These are phyloP conservation scores for fission yeast (Schizosaccharomyces pombe) DNA, from an alignment of 805 yeast species.

Conservation along the genomic window DNA sequence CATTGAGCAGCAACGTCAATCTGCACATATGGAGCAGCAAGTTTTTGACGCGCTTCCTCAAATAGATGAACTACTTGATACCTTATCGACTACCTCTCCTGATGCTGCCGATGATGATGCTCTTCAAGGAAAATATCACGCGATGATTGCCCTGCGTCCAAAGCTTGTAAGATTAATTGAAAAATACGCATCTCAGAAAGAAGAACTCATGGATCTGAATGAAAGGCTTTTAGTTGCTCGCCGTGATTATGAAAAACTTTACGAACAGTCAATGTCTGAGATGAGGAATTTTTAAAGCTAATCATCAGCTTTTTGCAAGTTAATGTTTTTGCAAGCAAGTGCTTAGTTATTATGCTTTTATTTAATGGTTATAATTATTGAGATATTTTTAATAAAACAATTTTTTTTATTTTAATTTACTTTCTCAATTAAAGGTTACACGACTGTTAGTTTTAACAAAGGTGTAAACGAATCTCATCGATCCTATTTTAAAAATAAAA, in stretches of 20 bases:
- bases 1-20: slow-evolving; percentile 31
- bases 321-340: background rate
- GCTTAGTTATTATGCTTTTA: background rate
- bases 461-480: no score
- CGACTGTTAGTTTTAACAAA: no score
- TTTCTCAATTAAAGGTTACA: no score
- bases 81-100: slow-evolving; percentile 22
- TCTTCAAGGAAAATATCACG: slow-evolving; percentile 47
- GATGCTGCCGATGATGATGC: slow-evolving; percentile 33
- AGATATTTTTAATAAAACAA: no score
- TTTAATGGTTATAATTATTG: no score
- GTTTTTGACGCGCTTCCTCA: slow-evolving; percentile 33
- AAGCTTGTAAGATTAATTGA: slow-evolving; percentile 53
- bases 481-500: no score
- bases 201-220: slow-evolving; percentile 52
- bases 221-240: slow-evolving; percentile 48
- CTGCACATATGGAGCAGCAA: slow-evolving; percentile 26
- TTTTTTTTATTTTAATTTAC: no score
- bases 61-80: slow-evolving; percentile 44
- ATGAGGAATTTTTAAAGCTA: background rate
- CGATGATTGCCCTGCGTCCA: slow-evolving; percentile 49
- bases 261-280: background rate
- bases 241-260: slow-evolving; percentile 28
- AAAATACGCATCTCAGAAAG: slow-evolving; percentile 49
- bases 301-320: background rate